Conservation (phyloP, 129 eudicot species). For the Oenanthe sinensis region DNA sequence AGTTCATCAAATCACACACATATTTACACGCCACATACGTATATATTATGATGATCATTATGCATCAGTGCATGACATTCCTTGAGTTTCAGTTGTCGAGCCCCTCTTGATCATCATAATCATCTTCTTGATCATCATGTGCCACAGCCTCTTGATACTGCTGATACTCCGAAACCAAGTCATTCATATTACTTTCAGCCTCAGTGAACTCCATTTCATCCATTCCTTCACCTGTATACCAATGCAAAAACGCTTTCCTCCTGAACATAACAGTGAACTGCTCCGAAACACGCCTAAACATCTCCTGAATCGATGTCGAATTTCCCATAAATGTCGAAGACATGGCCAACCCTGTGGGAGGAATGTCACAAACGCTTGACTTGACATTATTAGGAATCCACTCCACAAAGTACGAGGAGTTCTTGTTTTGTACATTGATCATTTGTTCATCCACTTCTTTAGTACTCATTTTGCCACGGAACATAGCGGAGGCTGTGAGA, state of each 20-base stretch:
- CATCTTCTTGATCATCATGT: conserved; percentile 9
- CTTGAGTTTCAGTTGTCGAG: conserved; percentile 3
- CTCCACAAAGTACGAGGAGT: conserved; percentile 10
- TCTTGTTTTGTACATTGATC: conserved; percentile 12
- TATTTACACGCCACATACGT: background rate
- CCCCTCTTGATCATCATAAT: conserved; percentile 1
- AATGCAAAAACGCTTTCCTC: conserved; percentile 15
- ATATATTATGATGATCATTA: background rate
- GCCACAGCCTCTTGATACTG: conserved; percentile 14
- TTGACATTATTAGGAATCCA: conserved; percentile 14
- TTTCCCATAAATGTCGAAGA: conserved; percentile 13
- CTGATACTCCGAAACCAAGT: conserved; percentile 14
- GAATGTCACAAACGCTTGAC: conserved; percentile 10
- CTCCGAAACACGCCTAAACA: conserved; percentile 14
- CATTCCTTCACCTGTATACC: conserved; percentile 13
- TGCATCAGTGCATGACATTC: background rate
- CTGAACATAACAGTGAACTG: conserved; percentile 10
- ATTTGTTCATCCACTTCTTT: conserved; percentile 11
- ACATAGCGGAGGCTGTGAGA: conserved; percentile 13
- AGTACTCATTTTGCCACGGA: conserved; percentile 13
- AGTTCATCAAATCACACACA: background rate
- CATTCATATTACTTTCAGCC: conserved; percentile 12
- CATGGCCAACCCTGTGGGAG: conserved; percentile 8
- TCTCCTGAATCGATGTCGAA: conserved; percentile 11
- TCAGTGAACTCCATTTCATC: conserved; percentile 13